phyloP scores from a whole-genome alignment of 2,329 filamentous ascomycete genomes.

The Ustilaginoidea virens region DNA sequence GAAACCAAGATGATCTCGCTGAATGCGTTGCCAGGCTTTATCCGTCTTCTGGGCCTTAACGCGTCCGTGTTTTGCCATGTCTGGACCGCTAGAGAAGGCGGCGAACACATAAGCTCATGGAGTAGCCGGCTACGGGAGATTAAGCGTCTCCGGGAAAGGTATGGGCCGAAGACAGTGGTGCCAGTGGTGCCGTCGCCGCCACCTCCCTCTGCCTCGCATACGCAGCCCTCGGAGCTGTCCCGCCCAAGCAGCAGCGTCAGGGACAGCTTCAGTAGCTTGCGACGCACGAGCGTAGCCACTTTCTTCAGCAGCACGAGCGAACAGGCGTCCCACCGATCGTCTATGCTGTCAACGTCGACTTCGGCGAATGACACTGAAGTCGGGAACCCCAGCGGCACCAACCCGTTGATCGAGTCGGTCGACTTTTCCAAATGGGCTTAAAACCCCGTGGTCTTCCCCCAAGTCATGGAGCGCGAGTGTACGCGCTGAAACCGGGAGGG shows the following conservation, averaged over 20 bases:
- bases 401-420: slow-evolving; percentile 20
- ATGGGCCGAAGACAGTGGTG: slow-evolving; percentile 27
- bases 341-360: slow-evolving; percentile 35
- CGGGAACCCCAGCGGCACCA: slow-evolving; percentile 14
- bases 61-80: slow-evolving; percentile 86
- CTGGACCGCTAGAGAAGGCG: slow-evolving; percentile 64
- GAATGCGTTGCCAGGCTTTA: slow-evolving; percentile 67
- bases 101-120: slow-evolving; percentile 82
- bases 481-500: too few relatives aligned
- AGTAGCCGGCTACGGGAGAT: slow-evolving; percentile 75
- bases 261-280: slow-evolving; percentile 44
- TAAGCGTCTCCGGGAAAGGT: slow-evolving; percentile 59
- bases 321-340: slow-evolving; percentile 40
- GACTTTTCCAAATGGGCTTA: slow-evolving; percentile 25
- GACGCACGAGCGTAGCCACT: slow-evolving; percentile 48
- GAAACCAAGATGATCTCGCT: slow-evolving; percentile 81
- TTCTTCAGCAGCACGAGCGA: slow-evolving; percentile 45
- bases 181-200: slow-evolving; percentile 13
- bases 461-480: too few relatives aligned
- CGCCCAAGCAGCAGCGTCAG: slow-evolving; percentile 23
- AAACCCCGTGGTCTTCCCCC: background rate
- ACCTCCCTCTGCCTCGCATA: slow-evolving; percentile 11
- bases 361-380: slow-evolving; percentile 40
- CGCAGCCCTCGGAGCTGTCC: slow-evolving; percentile 5
- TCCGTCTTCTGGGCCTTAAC: slow-evolving; percentile 79